Percentiles rank a stretch among this genome's conserved stretches.
These are phyloP conservation scores for Chernovozyma aurita DNA, from an alignment of 1,139 yeast genomes.

Conservation along the genomic window DNA sequence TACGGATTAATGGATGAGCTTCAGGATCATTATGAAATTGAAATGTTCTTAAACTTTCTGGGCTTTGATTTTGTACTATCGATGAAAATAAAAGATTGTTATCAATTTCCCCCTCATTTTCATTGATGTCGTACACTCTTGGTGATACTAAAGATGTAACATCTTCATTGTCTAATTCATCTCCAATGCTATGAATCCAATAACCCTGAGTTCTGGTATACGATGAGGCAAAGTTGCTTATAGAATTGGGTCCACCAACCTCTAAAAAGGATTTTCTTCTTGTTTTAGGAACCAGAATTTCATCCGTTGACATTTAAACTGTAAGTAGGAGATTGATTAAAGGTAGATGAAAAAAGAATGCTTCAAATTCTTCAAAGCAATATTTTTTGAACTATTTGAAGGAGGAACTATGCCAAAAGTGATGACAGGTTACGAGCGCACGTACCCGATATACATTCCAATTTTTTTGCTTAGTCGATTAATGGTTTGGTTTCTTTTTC, in stretches of 20 bases:
- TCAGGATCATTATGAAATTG: conserved; percentile 5
- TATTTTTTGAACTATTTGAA: too few relatives aligned
- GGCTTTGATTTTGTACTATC: not conserved
- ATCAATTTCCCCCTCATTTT: not conserved
- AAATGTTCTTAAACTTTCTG: conserved; percentile 4
- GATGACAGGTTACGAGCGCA: too few relatives aligned
- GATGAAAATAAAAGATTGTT: not conserved
- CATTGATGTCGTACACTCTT: too few relatives aligned
- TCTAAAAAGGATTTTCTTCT: conserved; percentile 25
- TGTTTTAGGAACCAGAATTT: conserved; percentile 15
- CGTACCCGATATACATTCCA: too few relatives aligned
- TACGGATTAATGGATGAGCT: conserved; percentile 6
- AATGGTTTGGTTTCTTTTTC: too few relatives aligned
- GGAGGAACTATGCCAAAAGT: too few relatives aligned
- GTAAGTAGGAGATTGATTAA: not conserved
- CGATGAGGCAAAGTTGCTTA: conserved; percentile 76
- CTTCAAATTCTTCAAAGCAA: too few relatives aligned
- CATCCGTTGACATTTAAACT: not conserved
- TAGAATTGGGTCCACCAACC: conserved; percentile 57
- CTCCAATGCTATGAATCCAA: conserved; percentile 25
- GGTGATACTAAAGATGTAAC: conserved; percentile 7
- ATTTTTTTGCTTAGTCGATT: too few relatives aligned
- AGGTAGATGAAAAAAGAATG: too few relatives aligned
- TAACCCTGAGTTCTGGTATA: conserved; percentile 70
- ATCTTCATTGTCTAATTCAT: conserved; percentile 2